These are phyloP conservation scores for Plasmodium billcollinsi DNA, from an alignment of 169 alveolate genomes.

Conservation along the genomic window DNA sequence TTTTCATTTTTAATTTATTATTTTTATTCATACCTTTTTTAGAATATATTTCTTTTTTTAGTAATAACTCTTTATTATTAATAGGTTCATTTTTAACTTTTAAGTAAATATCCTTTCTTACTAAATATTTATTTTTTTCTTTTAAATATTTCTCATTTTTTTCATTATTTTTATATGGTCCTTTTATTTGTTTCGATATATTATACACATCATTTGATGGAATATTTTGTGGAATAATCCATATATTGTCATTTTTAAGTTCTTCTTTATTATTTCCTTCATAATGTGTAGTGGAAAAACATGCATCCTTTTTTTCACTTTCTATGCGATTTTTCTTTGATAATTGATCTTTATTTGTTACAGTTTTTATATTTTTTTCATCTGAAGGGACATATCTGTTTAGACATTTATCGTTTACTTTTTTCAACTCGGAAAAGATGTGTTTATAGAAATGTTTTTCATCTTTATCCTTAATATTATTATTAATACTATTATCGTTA, in stretches of 20 bases:
- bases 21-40: neutral
- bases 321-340: neutral
- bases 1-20: neutral
- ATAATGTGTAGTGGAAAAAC: neutral
- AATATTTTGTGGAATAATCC: neutral
- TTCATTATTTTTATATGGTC: conserved; percentile 1
- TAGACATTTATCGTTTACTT: neutral
- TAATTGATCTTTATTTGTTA: neutral
- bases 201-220: neutral
- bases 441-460: conserved; percentile 45
- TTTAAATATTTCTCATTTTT: conserved; percentile 33
- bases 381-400: neutral
- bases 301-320: neutral
- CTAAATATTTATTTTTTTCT: conserved; percentile 34
- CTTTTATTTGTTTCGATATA: neutral
- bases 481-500: neutral
- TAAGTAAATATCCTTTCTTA: conserved; percentile 60
- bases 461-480: neutral
- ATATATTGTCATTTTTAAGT: neutral
- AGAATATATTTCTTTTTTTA: neutral
- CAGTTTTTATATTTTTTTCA: neutral
- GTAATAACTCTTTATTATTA: neutral
- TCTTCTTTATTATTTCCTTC: neutral
- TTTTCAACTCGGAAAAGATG: conserved; percentile 26
- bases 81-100: conserved; percentile 28